Evolutionary conservation across 2,329 filamentous ascomycete species (phyloP).

Genomic region (Colletotrichum sp.): DNA sequence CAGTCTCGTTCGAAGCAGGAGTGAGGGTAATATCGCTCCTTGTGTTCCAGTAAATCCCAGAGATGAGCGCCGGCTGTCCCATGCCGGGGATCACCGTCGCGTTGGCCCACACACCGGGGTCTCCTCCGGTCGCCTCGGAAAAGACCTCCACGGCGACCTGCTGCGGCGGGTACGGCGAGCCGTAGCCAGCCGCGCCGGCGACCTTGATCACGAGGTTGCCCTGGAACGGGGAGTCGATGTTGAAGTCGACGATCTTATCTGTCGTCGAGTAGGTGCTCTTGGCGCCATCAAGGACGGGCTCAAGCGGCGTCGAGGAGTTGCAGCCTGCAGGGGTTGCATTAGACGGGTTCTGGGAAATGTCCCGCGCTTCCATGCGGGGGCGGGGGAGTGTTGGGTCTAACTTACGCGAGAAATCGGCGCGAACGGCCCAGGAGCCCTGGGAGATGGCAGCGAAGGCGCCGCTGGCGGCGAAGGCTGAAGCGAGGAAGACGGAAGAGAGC

Average conservation of each 20-base stretch:
- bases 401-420: constrained; percentile 2
- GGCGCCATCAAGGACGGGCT: background rate
- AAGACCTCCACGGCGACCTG: background rate
- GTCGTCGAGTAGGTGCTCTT: background rate
- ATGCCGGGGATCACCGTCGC: background rate
- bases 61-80: background rate
- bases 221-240: background rate
- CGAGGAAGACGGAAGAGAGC: background rate
- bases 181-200: background rate
- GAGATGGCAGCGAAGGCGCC: background rate
- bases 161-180: background rate
- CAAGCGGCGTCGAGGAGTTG: background rate
- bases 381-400: background rate
- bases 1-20: background rate
- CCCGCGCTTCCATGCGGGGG: background rate
- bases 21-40: background rate
- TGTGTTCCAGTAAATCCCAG: background rate
- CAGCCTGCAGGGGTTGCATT: background rate
- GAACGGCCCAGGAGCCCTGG: background rate
- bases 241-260: background rate
- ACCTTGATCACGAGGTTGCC: background rate
- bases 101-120: background rate
- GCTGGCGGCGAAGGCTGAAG: background rate
- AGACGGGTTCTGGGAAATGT: background rate
- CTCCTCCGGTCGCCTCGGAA: background rate